A percentile compares a stretch with the other conserved stretches of the same genome.
These are phyloP conservation scores for Rhynchosporium agropyri DNA, from an alignment of 2,329 filamentous ascomycete species.

Conservation along the genomic window DNA sequence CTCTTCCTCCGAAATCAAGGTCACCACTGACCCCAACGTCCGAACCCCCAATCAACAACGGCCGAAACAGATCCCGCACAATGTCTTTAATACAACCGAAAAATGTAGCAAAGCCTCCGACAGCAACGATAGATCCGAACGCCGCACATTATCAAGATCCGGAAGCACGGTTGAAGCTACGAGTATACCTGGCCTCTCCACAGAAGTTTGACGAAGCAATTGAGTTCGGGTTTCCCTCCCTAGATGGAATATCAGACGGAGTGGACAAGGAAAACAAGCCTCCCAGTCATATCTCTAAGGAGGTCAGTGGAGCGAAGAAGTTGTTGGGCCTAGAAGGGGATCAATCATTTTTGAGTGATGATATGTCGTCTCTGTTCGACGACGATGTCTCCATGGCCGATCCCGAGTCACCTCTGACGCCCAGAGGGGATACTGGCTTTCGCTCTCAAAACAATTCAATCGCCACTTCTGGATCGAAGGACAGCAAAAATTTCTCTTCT, in stretches of 20 bases:
- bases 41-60: conserved; percentile 33
- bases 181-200: conserved; percentile 82
- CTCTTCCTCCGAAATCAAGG: conserved; percentile 45
- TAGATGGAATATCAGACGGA: conserved; percentile 47
- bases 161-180: conserved; percentile 81
- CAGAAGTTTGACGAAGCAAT: conserved; percentile 96
- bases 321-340: conserved; percentile 51
- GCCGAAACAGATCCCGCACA: conserved; percentile 54
- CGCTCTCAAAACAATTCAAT: conserved; percentile 35
- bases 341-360: conserved; percentile 61
- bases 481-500: conserved; percentile 42
- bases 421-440: conserved; percentile 38
- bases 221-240: conserved; percentile 86
- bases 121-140: conserved; percentile 65
- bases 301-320: conserved; percentile 35
- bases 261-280: conserved; percentile 42
- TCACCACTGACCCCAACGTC: conserved; percentile 36
- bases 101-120: conserved; percentile 46
- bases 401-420: conserved; percentile 54
- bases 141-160: conserved; percentile 89
- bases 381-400: conserved; percentile 59
- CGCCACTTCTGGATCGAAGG: conserved; percentile 35
- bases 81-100: conserved; percentile 55
- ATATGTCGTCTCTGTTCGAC: conserved; percentile 57
- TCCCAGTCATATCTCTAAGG: conserved; percentile 32